A percentile compares a stretch with the other conserved stretches of the same genome.
These are phyloP conservation scores for Artemisia annua DNA, from an alignment of 129 eudicot genomes.

Conservation along the genomic window DNA sequence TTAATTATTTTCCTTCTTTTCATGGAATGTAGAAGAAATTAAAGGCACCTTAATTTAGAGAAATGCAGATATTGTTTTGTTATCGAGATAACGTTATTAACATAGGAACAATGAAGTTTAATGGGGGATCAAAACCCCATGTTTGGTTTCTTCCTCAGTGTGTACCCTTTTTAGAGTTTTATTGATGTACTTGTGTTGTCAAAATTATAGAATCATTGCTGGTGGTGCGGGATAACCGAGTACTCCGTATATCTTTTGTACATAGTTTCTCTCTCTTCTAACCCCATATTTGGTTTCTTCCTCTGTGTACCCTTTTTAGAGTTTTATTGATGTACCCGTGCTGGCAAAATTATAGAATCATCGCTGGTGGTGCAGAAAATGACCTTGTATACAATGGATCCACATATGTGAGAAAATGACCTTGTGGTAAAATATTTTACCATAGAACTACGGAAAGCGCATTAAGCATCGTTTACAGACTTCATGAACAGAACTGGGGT, in stretches of 20 bases:
- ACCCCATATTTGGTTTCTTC: neutral
- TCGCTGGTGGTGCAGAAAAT: too few relatives aligned
- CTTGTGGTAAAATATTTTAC: too few relatives aligned
- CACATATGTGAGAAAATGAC: too few relatives aligned
- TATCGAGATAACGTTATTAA: neutral
- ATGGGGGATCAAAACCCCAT: conserved; percentile 14
- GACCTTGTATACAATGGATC: too few relatives aligned
- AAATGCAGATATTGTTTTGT: conserved; percentile 34
- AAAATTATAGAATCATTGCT: neutral
- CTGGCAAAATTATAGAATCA: neutral
- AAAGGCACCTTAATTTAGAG: conserved; percentile 14
- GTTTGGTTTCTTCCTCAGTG: neutral
- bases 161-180: neutral
- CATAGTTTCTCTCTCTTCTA: neutral
- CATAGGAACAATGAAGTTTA: neutral
- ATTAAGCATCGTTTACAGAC: too few relatives aligned
- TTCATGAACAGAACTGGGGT: too few relatives aligned
- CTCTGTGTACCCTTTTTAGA: neutral
- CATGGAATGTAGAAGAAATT: conserved; percentile 36
- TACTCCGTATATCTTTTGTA: too few relatives aligned
- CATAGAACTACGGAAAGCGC: too few relatives aligned
- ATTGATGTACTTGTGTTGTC: neutral
- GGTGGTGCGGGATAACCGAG: too few relatives aligned
- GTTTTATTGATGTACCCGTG: neutral
- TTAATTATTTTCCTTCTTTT: conserved; percentile 17